Evolutionary conservation across 2,329 filamentous ascomycete species (phyloP).

Genomic region (Aspergillus bombycis): DNA sequence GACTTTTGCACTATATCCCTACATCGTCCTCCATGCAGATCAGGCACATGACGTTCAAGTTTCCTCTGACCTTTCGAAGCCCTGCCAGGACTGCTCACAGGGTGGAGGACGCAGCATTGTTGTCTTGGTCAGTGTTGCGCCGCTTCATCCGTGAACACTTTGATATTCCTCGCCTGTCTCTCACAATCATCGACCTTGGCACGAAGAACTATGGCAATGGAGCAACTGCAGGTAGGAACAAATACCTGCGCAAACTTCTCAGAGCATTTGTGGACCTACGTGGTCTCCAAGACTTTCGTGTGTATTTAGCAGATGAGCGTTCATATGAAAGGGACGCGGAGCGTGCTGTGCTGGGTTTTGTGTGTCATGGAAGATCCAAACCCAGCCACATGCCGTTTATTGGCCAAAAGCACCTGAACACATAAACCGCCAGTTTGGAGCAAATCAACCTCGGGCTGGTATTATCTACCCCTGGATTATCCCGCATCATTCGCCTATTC

Average conservation of each 20-base stretch:
- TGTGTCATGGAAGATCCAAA: neutral
- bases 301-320: constrained; percentile 24
- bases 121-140: constrained; percentile 28
- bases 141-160: constrained; percentile 35
- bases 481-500: neutral
- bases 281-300: constrained; percentile 24
- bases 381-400: constrained; percentile 3
- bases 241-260: constrained; percentile 23
- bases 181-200: constrained; percentile 26
- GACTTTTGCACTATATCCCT: constrained; percentile 22
- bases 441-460: neutral
- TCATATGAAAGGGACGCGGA: constrained; percentile 23
- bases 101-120: constrained; percentile 15
- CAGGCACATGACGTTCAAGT: constrained; percentile 26
- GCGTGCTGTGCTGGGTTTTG: constrained; percentile 17
- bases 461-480: neutral
- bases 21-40: constrained; percentile 24
- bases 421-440: neutral
- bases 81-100: constrained; percentile 6
- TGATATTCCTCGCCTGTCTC: constrained; percentile 21
- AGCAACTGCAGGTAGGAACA: constrained; percentile 9
- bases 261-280: constrained; percentile 22
- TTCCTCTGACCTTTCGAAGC: constrained; percentile 18
- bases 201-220: neutral
- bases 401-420: constrained; percentile 2